Conservation (phyloP, 2,329 filamentous ascomycete species). For the Fusarium denticulatum region DNA sequence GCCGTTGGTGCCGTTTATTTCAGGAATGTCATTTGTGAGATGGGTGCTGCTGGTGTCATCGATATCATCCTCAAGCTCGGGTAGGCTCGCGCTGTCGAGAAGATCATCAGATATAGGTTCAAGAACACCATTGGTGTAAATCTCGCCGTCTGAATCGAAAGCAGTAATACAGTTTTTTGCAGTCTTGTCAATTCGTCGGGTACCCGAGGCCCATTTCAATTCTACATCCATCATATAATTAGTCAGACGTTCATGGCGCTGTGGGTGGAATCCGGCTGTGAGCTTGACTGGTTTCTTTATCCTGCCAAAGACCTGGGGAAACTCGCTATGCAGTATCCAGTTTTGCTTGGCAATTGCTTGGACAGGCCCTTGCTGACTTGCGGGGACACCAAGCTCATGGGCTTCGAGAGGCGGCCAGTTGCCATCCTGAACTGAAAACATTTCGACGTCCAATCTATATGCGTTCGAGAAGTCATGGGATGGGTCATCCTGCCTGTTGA, state of each 20-base stretch:
- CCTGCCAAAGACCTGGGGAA: slow-evolving; percentile 55
- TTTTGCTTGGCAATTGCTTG: slow-evolving; percentile 37
- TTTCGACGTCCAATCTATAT: slow-evolving; percentile 62
- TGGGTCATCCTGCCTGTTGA: slow-evolving; percentile 59
- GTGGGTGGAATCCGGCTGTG: slow-evolving; percentile 39
- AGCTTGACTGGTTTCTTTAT: slow-evolving; percentile 50
- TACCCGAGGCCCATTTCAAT: slow-evolving; percentile 57
- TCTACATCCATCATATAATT: slow-evolving; percentile 61
- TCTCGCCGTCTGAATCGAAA: slow-evolving; percentile 48
- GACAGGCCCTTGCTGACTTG: slow-evolving; percentile 27
- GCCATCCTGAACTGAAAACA: slow-evolving; percentile 60
- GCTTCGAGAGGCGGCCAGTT: slow-evolving; percentile 63
- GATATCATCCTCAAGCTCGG: slow-evolving; percentile 22
- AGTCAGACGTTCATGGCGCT: slow-evolving; percentile 47
- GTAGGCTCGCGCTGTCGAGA: slow-evolving; percentile 21
- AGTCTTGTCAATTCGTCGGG: slow-evolving; percentile 52
- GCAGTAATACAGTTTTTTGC: slow-evolving; percentile 58
- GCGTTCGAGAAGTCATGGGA: slow-evolving; percentile 59
- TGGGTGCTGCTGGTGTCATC: slow-evolving; percentile 4
- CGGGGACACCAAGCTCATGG: slow-evolving; percentile 46
- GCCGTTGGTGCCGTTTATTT: slow-evolving; percentile 5
- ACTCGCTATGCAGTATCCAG: slow-evolving; percentile 55
- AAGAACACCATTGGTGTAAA: slow-evolving; percentile 38
- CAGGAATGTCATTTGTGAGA: slow-evolving; percentile 22
- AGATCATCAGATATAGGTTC: slow-evolving; percentile 35